Evolutionary conservation across 2,329 filamentous ascomycete species (phyloP), one percentile per base, ranked within the genome.

Genomic region (Diaporthe humulicola): DNA sequence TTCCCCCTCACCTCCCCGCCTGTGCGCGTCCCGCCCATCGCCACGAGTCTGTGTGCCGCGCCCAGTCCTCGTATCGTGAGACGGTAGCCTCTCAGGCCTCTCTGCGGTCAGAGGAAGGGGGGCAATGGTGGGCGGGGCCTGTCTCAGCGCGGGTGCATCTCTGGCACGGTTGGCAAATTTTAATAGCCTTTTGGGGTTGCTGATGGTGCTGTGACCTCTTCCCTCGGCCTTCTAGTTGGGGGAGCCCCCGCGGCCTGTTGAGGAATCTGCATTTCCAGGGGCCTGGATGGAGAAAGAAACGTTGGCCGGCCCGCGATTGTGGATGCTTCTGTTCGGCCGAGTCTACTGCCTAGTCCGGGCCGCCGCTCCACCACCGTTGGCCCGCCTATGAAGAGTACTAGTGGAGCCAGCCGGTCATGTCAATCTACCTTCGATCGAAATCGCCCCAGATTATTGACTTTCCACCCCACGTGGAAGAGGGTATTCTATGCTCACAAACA

Each of bases 61-160:
- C 64, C 64, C 64, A 72, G 57, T 56, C 70, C 70, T 64, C 70
- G 70, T 72, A 54, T 72, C 70, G 42, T 72, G 70, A 72, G 70
- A 72, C 70, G 57, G 70, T 64, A 64, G 57, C 38, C 42, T 61
- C 28, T 52, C 52, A 54, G 57, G 57, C 38, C 42, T 61, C 28
- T 52, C 52, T 64, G 57, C 57, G 57, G 57, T 54, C 57, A 54
- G 70, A 61, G 30, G 19, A 67, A 52, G 19, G 42, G 45, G 69
- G 70, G n/a, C n/a, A n/a, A n/a, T n/a, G n/a, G n/a, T n/a, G n/a
- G 57, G 40, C 42, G 42, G 33, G 42, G 25, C 17, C 28, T 67
- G 64, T 67, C 64, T 64, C 70, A 54, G 57, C 45, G 45, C 57
- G 36, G 25, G 22, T 36, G 42, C 61, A 66, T 19, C 10, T 17